Evolutionary conservation across 177 flowering plant genomes (phyloP).

Genomic region (Tripterygium wilfordii): DNA sequence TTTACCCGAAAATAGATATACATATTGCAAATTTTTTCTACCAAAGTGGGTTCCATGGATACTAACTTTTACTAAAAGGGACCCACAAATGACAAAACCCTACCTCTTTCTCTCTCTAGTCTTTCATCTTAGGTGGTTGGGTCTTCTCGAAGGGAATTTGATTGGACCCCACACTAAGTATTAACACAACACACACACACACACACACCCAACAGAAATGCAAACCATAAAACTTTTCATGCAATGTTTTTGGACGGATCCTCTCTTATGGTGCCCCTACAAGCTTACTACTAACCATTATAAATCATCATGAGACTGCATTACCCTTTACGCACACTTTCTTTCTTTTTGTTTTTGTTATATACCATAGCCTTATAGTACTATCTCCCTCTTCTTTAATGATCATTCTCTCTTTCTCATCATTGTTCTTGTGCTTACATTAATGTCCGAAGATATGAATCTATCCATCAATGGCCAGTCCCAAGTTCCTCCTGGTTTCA

Average conservation of each 20-base stretch:
- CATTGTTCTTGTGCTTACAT: neutral
- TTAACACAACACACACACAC: no score
- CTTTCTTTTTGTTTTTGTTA: no score
- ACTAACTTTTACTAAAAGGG: no score
- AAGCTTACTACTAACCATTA: no score
- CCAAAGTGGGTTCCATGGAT: no score
- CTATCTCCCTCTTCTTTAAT: slow-evolving; percentile 4
- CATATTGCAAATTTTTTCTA: no score
- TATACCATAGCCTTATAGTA: neutral
- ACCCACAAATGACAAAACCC: no score
- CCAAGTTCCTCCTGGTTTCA: slow-evolving; percentile 87
- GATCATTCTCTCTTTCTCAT: no score
- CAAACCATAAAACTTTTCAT: no score
- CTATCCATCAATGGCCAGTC: slow-evolving; percentile 80
- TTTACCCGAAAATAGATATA: no score
- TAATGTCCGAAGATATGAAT: slow-evolving; percentile 42
- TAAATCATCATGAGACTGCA: slow-evolving; percentile 27
- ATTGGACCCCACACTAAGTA: slow-evolving; percentile 36
- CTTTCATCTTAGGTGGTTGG: slow-evolving; percentile 54
- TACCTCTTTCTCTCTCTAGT: no score
- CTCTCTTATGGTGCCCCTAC: slow-evolving; percentile 18
- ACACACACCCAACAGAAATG: no score
- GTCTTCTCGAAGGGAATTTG: slow-evolving; percentile 26
- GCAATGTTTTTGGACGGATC: slow-evolving; percentile 21
- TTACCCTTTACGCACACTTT: slow-evolving; percentile 17